These are phyloP conservation scores for Globisporangium cystogenes DNA, from an alignment of 352 stramenopile genomes.

Conservation along the genomic window DNA sequence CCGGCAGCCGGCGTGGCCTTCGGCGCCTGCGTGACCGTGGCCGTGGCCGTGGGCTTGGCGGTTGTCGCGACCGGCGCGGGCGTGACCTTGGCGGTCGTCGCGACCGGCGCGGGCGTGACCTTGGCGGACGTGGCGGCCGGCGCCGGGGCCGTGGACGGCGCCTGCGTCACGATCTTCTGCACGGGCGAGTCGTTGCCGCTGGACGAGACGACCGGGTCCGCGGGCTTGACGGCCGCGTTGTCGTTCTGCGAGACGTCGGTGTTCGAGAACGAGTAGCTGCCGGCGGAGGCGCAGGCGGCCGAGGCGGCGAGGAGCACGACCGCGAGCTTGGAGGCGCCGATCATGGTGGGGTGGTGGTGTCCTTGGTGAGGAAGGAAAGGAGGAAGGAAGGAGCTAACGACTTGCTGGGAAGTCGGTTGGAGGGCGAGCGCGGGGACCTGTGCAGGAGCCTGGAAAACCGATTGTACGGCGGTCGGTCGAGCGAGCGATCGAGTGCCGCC, in stretches of 20 bases:
- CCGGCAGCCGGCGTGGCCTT: conserved; percentile 6
- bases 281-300: conserved; percentile 9
- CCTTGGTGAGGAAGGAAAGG: too few relatives aligned
- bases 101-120: conserved; percentile 4
- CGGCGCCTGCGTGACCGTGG: background rate
- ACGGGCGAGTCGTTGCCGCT: conserved; percentile 6
- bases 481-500: conserved; percentile 1
- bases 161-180: background rate
- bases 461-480: conserved; percentile 16
- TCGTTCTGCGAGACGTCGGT: conserved; percentile 16
- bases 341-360: conserved; percentile 7
- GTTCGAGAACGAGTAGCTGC: conserved; percentile 15
- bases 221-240: conserved; percentile 14
- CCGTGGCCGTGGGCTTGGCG: background rate
- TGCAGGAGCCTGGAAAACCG: conserved; percentile 22
- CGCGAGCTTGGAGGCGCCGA: conserved; percentile 14
- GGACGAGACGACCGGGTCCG: conserved; percentile 6
- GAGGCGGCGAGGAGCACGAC: conserved; percentile 11
- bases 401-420: conserved; percentile 1
- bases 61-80: background rate
- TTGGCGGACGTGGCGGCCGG: conserved; percentile 14
- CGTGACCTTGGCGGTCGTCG: background rate
- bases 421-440: conserved; percentile 8
- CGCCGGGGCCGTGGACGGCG: conserved; percentile 4
- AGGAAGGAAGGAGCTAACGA: conserved; percentile 6